Base-by-base conservation (phyloP, 176 grass and related monocot species). In the Cocos nucifera region DNA sequence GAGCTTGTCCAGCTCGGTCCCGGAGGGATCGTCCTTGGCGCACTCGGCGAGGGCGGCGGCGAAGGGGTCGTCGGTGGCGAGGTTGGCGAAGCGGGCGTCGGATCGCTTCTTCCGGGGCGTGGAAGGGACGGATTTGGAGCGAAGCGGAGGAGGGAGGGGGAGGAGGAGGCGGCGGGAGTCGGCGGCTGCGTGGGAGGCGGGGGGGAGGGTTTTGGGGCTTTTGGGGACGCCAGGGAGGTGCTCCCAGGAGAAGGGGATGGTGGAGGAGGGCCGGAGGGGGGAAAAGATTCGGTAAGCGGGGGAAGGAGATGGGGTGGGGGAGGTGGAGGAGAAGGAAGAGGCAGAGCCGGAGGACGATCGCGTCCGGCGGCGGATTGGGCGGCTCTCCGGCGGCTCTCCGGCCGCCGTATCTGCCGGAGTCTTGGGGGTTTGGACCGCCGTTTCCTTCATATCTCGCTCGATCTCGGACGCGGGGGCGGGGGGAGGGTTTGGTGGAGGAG, bases 241-340 rank as follows among this genome's bases (percentile, higher is more conserved):
- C 61, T 98, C 93, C 93, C 93, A 98, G 20, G 87, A 98, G 93
- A 98, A 98, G 17, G 93, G 93, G 2, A 98, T 72, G 64, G 93
- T 82, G 21, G 81, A 88, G 58, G 69, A 57, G 48, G 57, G 72
- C 6, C 70, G 57, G 2, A 75, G 78, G 19, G 67, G 27, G 3
- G 82, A 73, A 1, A 64, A 57, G 15, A 73, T 78, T 48, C 80
- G 58, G 77, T 73, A 2, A 52, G 63, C 22, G 25, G 67, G 16
- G 3, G 69, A 58, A 5, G 17, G 61, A 15, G 72, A 71, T 4
- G 30, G 77, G 55, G 75, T 27, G 0, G 72, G 79, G 10, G 69
- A 78, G 0, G 71, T 61, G 0, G 78, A 83, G 0, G 80, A 71
- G 5, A 55, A 10, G 53, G 70, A 35, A 28, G 76, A 50, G n/a